phyloP scores from a whole-genome alignment of 768 basidiomycete species.

The Hypholoma sublateritium region DNA sequence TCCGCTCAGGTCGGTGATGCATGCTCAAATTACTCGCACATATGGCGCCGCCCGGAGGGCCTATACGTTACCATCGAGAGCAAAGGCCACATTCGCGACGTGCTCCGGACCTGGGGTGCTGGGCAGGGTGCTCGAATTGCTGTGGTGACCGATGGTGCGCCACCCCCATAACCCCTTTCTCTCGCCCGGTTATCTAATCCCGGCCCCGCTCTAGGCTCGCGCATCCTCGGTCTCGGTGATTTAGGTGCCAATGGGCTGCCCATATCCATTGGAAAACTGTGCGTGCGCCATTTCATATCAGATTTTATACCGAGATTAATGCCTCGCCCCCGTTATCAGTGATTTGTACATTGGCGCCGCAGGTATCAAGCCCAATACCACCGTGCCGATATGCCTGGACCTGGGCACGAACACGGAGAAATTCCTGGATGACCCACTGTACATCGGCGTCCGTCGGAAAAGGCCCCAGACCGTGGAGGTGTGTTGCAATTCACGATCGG shows the following conservation, averaged over 20 bases:
- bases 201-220: conserved; percentile 43
- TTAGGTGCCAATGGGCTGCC: conserved; percentile 50
- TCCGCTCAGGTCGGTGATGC: conserved; percentile 61
- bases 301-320: conserved; percentile 1
- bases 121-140: conserved; percentile 54
- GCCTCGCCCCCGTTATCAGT: conserved; percentile 23
- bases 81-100: conserved; percentile 59
- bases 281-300: conserved; percentile 21
- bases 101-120: conserved; percentile 54
- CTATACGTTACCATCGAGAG: conserved; percentile 64
- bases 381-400: conserved; percentile 69
- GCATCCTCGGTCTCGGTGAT: conserved; percentile 70
- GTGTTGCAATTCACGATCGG: conserved; percentile 2
- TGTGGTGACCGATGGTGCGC: conserved; percentile 73
- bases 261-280: conserved; percentile 77
- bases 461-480: conserved; percentile 48
- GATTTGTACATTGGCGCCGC: conserved; percentile 73
- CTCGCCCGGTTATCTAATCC: conserved; percentile 3
- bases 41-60: conserved; percentile 64
- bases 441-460: conserved; percentile 65
- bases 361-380: conserved; percentile 55
- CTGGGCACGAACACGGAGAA: conserved; percentile 74
- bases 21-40: conserved; percentile 68
- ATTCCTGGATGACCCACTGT: conserved; percentile 70
- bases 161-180: conserved; percentile 3